phyloP scores from a whole-genome alignment of 164 flowering plant species.

The Euptelea pleiosperma region DNA sequence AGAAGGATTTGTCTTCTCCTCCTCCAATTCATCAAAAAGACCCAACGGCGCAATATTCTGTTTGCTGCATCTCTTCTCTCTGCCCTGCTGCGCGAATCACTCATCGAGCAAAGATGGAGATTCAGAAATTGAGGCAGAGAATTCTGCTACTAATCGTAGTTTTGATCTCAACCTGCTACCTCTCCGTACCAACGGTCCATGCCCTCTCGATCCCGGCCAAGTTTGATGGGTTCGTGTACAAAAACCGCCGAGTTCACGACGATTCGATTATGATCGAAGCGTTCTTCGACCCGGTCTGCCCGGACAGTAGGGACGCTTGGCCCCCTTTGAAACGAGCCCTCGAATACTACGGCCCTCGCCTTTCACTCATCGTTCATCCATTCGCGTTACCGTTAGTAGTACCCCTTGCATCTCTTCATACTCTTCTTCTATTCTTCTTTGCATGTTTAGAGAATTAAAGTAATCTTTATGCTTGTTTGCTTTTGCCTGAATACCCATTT shows the following conservation, averaged over 20 bases:
- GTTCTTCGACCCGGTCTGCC: slow-evolving; percentile 83
- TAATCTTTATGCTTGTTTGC: background rate
- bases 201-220: slow-evolving; percentile 42
- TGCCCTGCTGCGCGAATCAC: too few relatives aligned
- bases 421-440: background rate
- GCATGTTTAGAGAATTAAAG: background rate
- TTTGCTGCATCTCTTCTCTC: too few relatives aligned
- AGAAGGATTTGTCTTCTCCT: too few relatives aligned
- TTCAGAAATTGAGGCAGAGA: too few relatives aligned
- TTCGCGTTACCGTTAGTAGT: slow-evolving; percentile 71
- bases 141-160: background rate
- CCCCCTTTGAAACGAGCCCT: slow-evolving; percentile 62
- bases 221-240: slow-evolving; percentile 75
- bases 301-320: slow-evolving; percentile 86
- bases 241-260: slow-evolving; percentile 7
- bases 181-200: background rate
- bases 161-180: slow-evolving; percentile 1
- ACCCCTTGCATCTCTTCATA: background rate
- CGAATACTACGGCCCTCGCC: slow-evolving; percentile 43
- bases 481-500: too few relatives aligned
- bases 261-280: slow-evolving; percentile 63
- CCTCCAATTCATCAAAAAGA: too few relatives aligned
- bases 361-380: slow-evolving; percentile 60
- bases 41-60: too few relatives aligned
- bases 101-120: too few relatives aligned